Evolutionary conservation across 805 yeast species (phyloP), one percentile per base, ranked within the genome.

Genomic region (Isabelozyma rhagii): DNA sequence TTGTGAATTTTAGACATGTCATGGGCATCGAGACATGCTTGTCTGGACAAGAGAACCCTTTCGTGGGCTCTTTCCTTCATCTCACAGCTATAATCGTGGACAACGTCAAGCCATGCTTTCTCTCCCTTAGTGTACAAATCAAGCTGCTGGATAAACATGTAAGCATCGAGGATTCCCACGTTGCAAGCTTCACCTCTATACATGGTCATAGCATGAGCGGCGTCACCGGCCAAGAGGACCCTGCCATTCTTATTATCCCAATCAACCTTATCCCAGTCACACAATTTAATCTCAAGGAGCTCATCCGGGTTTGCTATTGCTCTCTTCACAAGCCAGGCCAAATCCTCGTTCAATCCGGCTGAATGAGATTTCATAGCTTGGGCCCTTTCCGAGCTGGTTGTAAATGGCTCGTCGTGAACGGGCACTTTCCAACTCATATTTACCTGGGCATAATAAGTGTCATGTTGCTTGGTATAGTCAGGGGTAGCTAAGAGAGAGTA

Each of bases 11-110:
- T 54, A 9, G 45, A 41, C 56, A 63, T 59, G 41, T 57, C 51
- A 47, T 61, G 66, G 8, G 67, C 66, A 51, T 61, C 66, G 17
- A 61, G 13, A 43, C 66, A 61, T 2, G 67, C 66, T 36, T 61
- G 61, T 47, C 67, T 51, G 2, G 61, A 57, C 6, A 62, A 40
- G 8, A 61, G 46, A 13, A 61, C 64, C 3, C 63, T 64, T 4
- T 52, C 56, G 3, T 39, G 28, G 5, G 61, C 55, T 36, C 61
- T 43, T 8, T 53, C 31, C 45, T 54, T 52, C 5, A 57, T 45
- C 9, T 31, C 45, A 10, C 25, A 14, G 42, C 57, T 49, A 45
- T 55, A 57, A 38, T 46, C 42, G 10, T 46, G 18, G 2, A 47
- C 55, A 28, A 53, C 57, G 8, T 44, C 47, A 13, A 34, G 38